Evolutionary conservation across 768 basidiomycete genomes (phyloP).

Genomic region (Russula sp.): DNA sequence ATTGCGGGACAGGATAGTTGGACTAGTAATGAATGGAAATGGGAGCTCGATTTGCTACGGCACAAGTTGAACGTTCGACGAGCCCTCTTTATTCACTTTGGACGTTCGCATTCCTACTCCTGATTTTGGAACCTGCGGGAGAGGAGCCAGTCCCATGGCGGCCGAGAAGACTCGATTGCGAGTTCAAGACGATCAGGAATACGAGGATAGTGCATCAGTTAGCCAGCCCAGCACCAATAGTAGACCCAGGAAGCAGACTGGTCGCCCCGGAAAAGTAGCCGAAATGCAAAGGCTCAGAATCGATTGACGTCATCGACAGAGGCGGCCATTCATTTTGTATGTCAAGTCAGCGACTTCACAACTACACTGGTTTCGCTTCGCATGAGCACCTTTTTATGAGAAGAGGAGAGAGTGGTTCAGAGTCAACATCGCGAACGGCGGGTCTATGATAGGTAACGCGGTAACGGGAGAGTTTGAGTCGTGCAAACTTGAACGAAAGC

Average conservation of each 20-base stretch:
- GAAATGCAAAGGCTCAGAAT: no score
- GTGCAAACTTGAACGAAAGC: no score
- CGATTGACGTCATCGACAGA: slow-evolving; percentile 7
- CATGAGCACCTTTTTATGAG: no score
- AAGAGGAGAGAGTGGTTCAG: no score
- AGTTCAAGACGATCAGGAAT: slow-evolving; percentile 3
- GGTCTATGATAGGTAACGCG: no score
- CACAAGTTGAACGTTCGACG: background rate
- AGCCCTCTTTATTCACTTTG: slow-evolving; percentile 9
- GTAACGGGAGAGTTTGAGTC: no score
- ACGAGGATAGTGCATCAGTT: background rate
- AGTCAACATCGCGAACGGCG: no score
- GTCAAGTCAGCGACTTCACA: background rate
- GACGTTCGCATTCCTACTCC: slow-evolving; percentile 18
- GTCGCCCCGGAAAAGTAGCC: no score
- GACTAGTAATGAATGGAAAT: slow-evolving; percentile 21
- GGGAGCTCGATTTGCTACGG: slow-evolving; percentile 9
- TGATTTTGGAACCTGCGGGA: background rate
- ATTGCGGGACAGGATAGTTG: slow-evolving; percentile 7
- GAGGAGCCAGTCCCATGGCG: background rate
- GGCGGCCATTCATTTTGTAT: background rate
- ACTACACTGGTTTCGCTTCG: no score
- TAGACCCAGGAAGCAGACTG: no score
- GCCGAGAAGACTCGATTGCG: background rate
- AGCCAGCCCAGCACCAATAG: background rate